These are phyloP conservation scores for Hanseniaspora meyeri DNA, from an alignment of 805 yeast genomes.

Conservation along the genomic window DNA sequence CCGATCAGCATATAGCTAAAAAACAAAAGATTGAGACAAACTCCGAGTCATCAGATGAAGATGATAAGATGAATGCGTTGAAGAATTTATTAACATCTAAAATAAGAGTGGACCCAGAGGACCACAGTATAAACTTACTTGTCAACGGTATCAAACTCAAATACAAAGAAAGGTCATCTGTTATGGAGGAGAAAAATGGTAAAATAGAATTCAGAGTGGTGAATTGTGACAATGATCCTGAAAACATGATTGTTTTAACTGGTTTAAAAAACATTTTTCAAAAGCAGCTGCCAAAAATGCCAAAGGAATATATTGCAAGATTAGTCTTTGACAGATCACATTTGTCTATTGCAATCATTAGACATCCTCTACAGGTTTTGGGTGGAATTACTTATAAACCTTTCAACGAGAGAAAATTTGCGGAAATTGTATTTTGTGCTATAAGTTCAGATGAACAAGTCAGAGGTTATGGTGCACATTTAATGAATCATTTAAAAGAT, in stretches of 20 bases:
- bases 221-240: conserved; percentile 81
- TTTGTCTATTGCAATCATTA: conserved; percentile 87
- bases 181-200: conserved; percentile 84
- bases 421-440: conserved; percentile 97
- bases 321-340: conserved; percentile 90
- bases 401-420: conserved; percentile 78
- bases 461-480: conserved; percentile 95
- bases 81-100: conserved; percentile 18
- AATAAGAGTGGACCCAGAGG: conserved; percentile 27
- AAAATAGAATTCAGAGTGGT: conserved; percentile 92
- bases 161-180: conserved; percentile 87
- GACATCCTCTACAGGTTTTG: conserved; percentile 87
- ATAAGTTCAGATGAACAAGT: conserved; percentile 96
- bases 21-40: not conserved
- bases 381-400: conserved; percentile 98
- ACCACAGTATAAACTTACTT: conserved; percentile 31
- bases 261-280: conserved; percentile 94
- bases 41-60: conserved; percentile 14
- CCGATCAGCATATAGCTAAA: not conserved
- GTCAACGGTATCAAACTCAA: conserved; percentile 68
- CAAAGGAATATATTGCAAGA: conserved; percentile 88
- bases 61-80: conserved; percentile 20
- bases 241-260: conserved; percentile 79
- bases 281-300: conserved; percentile 97
- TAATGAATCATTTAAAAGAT: conserved; percentile 95